Evolutionary conservation across 2,329 filamentous ascomycete species (phyloP).

Genomic region (Didymosphaeria variabile): DNA sequence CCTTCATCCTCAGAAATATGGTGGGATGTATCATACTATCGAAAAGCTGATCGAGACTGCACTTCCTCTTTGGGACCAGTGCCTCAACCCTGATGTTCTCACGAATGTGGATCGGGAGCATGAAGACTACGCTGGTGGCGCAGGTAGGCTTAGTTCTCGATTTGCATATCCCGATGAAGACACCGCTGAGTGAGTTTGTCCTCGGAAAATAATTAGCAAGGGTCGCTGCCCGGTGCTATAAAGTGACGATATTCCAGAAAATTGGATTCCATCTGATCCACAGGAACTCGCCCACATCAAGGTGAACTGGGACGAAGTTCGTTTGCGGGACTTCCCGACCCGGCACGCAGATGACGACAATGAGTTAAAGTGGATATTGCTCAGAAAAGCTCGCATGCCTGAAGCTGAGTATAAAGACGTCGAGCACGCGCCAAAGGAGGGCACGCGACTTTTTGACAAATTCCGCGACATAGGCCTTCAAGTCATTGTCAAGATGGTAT

Average conservation of each 20-base stretch:
- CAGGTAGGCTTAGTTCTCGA: conserved; percentile 14
- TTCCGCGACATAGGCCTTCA: conserved; percentile 56
- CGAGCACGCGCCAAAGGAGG: conserved; percentile 24
- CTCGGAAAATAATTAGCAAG: neutral
- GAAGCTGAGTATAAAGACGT: conserved; percentile 22
- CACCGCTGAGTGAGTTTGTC: conserved; percentile 10
- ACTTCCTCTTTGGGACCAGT: conserved; percentile 29
- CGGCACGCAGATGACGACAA: neutral
- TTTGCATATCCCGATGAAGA: conserved; percentile 11
- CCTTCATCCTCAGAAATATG: conserved; percentile 54
- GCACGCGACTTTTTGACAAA: conserved; percentile 22
- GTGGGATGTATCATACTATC: conserved; percentile 26
- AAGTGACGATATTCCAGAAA: conserved; percentile 20
- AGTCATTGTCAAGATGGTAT: conserved; percentile 70
- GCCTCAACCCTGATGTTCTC: neutral
- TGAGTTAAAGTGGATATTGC: conserved; percentile 26
- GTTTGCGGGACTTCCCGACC: neutral
- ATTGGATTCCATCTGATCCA: conserved; percentile 23
- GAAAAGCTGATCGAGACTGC: conserved; percentile 30
- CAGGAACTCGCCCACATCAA: conserved; percentile 15
- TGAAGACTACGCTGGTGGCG: conserved; percentile 23
- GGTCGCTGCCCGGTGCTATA: neutral
- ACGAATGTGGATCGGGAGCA: neutral
- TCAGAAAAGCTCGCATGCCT: conserved; percentile 28
- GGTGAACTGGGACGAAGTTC: conserved; percentile 16